A percentile compares a stretch with the other conserved stretches of the same genome.
These are phyloP conservation scores for Monosporascus sp. DNA, from an alignment of 2,329 filamentous ascomycete species.

Conservation along the genomic window DNA sequence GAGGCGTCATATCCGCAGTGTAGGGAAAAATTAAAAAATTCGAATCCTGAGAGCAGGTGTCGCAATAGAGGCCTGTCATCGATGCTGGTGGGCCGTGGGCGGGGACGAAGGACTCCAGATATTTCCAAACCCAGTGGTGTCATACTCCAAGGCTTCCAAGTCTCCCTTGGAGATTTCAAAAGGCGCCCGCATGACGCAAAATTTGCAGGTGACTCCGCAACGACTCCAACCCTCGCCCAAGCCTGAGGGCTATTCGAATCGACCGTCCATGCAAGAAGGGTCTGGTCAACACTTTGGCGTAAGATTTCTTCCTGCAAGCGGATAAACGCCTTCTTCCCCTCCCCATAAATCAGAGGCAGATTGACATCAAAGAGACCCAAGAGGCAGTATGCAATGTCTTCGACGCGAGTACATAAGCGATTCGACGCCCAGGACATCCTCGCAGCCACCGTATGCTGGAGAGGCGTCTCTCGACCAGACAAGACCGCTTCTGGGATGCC, in stretches of 20 bases:
- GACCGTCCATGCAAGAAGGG: background rate
- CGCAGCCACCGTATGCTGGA: background rate
- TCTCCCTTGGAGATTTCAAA: too few species aligned
- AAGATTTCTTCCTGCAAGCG: slow-evolving; percentile 2
- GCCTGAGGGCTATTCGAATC: background rate
- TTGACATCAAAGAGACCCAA: slow-evolving; percentile 2
- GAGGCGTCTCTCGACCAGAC: too few species aligned
- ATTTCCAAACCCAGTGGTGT: too few species aligned
- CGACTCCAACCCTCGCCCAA: background rate
- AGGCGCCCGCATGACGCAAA: background rate
- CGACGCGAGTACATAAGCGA: background rate
- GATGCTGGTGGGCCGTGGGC: too few species aligned
- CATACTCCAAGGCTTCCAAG: too few species aligned
- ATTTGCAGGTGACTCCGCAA: background rate
- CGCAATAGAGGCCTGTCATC: too few species aligned
- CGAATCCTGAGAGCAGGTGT: too few species aligned
- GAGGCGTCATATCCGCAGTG: too few species aligned
- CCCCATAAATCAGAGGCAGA: slow-evolving; percentile 1
- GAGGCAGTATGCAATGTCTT: slow-evolving; percentile 2
- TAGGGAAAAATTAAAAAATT: too few species aligned
- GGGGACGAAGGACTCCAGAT: too few species aligned
- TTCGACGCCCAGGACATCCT: slow-evolving; percentile 1
- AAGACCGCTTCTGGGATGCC: too few species aligned
- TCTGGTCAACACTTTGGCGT: background rate
- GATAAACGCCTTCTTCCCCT: background rate